Evolutionary conservation across 2,329 filamentous ascomycete genomes (phyloP), one percentile per base, ranked within the genome.

Genomic region (Ophiocordyceps robertsii): DNA sequence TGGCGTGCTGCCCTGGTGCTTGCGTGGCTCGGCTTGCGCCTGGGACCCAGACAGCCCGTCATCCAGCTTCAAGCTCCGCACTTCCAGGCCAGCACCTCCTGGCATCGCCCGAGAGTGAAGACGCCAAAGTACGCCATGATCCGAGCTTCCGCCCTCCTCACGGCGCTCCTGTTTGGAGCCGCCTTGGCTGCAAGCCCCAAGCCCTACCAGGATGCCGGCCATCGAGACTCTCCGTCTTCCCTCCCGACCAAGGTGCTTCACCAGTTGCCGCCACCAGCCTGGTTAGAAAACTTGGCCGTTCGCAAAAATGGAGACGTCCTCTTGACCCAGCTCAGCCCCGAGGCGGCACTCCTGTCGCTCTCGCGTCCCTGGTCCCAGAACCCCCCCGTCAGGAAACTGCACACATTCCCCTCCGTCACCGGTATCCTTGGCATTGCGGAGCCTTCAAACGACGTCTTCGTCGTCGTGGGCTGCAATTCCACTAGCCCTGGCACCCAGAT

Each of bases 261-360:
- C 29, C 39, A 44, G 19, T 42, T 44, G 16, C 42, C 42, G 3
- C 27, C 30, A 3, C 27, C 31, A 3, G 21, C 33, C 3, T 46
- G 44, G 44, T 19, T 44, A 10, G 44, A 46, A 16, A 44, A 46
- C 33, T 40, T 46, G 13, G 44, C 44, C 6, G 42, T 44, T 12
- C 39, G 44, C 11, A 21, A 6, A 13, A 46, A 46, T 32, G 42
- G 44, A 14, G 33, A 46, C 12, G 37, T 46, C 10, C 42, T 46
- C 13, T 27, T 44, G 32, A 46, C 40, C 16, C 41, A 40, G 1
- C 30, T 40, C 7, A 19, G 30, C 8, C 44, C 44, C 16, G 39
- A 40, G 1, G 44, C 39, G 6, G 38, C 44, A 3, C 16, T 46
- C 7, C 37, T 41, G 17, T 29, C 41, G 13, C 19, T 46, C 2